Evolutionary conservation across 768 basidiomycete species (phyloP).

Genomic region (Cantharellus anzutake): DNA sequence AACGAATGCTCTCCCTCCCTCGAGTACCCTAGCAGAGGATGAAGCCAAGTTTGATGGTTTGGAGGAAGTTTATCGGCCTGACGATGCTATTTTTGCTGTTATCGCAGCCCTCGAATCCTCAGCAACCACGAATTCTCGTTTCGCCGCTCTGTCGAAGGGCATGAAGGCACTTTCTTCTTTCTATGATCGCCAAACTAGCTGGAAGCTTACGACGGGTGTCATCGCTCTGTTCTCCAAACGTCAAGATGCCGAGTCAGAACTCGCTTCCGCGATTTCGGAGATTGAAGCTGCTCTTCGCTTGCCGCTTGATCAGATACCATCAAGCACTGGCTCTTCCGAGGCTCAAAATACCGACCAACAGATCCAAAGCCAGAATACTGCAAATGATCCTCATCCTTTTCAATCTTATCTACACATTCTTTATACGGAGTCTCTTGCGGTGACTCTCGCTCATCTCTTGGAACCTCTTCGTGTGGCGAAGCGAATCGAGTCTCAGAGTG

Average conservation of each 20-base stretch:
- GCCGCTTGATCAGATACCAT: not conserved
- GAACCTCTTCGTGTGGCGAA: not conserved
- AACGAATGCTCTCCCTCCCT: too few relatives aligned
- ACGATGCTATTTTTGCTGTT: too few relatives aligned
- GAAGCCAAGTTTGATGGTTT: too few relatives aligned
- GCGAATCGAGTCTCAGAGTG: not conserved
- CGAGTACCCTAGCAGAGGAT: too few relatives aligned
- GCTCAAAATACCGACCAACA: not conserved
- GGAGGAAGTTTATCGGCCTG: too few relatives aligned
- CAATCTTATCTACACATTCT: not conserved
- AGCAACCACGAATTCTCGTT: not conserved
- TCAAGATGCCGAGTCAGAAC: not conserved
- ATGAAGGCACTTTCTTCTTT: constrained; percentile 1
- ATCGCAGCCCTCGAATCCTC: too few relatives aligned
- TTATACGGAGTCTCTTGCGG: not conserved
- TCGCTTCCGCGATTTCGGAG: not conserved
- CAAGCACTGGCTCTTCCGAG: not conserved
- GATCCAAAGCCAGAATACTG: not conserved
- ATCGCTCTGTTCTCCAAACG: not conserved
- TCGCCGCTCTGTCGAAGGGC: not conserved
- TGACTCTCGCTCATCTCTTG: not conserved
- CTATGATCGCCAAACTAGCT: constrained; percentile 3
- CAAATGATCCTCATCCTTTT: not conserved
- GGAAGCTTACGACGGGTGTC: not conserved
- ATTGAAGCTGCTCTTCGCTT: not conserved